Base-by-base conservation (phyloP, 2,329 filamentous ascomycete species). In the Tricladium varicosporioides region DNA sequence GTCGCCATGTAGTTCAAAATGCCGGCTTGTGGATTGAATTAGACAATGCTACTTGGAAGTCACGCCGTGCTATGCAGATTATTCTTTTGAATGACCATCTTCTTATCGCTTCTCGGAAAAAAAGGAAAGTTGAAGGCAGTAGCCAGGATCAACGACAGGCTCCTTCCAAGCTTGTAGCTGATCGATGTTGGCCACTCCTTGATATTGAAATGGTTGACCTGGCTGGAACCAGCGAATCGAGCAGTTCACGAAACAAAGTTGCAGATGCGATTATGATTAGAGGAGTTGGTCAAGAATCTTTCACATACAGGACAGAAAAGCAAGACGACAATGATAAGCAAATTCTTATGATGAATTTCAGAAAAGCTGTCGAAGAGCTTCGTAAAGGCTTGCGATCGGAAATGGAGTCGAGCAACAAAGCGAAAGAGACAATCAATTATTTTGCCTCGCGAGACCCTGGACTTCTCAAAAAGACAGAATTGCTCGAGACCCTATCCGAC, bases 21-120 rank as follows among this genome's bases (percentile, higher is more conserved):
- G 96, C 92, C 3, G 89, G 91, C 1, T 84, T 88, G 48, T 99
- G 94, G 94, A 89, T 97, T 58, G 93, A 99, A 75, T 79, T 99
- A 60, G 95, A 99, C 74, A 95, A 94, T 62, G 94, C 94, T 10
- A 99, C 94, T 0, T 97, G 96, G 86, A 97, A 96, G 73, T 91
- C 93, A 3, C 82, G 89, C 62, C 81, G 94, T 44, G 87, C 92
- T 27, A 92, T 97, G 72, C 91, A 96, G 69, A 85, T 99, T 59
- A 92, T 97, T 58, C 74, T 99, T 57, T 80, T 99, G 2, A 99
- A 97, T 70, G 94, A 99, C 69, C 92, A 99, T 72, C 78, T 99
- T 1, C 82, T 99, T 18, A 83, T 99, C 50, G 94, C 94, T 3
- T 91, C 90, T 19, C 86, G 90, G 64, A 97, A 97, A 77, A 96